phyloP scores from a whole-genome alignment of 345 rosid species.

The Populus pruinosa region DNA sequence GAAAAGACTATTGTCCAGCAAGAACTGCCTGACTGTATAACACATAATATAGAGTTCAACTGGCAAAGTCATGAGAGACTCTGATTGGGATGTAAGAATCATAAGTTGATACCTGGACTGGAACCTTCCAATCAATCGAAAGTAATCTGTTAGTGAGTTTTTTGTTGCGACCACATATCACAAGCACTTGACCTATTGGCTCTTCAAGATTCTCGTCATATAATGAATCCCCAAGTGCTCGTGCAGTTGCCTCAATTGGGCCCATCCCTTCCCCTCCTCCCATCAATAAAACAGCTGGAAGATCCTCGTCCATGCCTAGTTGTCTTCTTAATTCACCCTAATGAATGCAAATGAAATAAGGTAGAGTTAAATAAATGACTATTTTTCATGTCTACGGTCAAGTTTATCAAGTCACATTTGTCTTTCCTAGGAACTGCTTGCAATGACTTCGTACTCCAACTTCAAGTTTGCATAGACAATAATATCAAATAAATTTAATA shows the following conservation, averaged over 20 bases:
- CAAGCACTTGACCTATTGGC: conserved; percentile 83
- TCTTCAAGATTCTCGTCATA: conserved; percentile 73
- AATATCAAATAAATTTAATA: neutral
- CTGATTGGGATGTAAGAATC: neutral
- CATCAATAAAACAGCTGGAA: conserved; percentile 94
- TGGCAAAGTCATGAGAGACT: neutral
- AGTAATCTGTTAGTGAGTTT: conserved; percentile 69
- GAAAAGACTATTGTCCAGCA: neutral
- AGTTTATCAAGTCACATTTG: neutral
- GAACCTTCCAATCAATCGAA: conserved; percentile 79
- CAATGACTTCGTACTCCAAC: neutral
- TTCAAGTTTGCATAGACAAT: neutral
- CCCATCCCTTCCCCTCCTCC: conserved; percentile 99
- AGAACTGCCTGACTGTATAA: neutral
- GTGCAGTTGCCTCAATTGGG: conserved; percentile 93
- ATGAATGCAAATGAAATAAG: conserved; percentile 1
- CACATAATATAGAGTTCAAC: neutral
- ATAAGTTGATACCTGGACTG: conserved; percentile 63
- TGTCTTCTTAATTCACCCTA: conserved; percentile 65
- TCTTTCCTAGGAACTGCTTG: neutral
- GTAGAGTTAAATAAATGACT: neutral
- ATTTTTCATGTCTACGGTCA: neutral
- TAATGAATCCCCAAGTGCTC: conserved; percentile 74
- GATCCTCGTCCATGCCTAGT: conserved; percentile 85
- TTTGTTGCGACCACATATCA: conserved; percentile 88